phyloP scores from a whole-genome alignment of 805 yeast species.

The Suhomyces faveliae region DNA sequence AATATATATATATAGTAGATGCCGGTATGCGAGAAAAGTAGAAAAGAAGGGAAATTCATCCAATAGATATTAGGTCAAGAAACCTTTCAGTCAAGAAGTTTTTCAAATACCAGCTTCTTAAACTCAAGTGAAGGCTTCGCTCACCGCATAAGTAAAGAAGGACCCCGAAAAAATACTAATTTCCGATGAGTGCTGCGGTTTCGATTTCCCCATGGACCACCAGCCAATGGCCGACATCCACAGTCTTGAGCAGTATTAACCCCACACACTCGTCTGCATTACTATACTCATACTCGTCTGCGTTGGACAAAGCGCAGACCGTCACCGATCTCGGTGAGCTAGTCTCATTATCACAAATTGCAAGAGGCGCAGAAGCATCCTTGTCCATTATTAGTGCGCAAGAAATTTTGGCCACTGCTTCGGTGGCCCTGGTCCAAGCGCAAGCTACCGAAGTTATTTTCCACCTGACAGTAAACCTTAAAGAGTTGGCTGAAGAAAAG shows the following conservation, averaged over 20 bases:
- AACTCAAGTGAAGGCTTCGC: not conserved
- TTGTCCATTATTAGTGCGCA: conserved; percentile 35
- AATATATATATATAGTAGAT: not conserved
- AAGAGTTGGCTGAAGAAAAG: conserved; percentile 26
- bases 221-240: conserved; percentile 24
- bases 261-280: conserved; percentile 25
- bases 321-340: conserved; percentile 20
- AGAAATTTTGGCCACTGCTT: conserved; percentile 40
- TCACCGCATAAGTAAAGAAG: not conserved
- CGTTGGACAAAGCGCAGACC: conserved; percentile 18
- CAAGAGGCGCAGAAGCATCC: conserved; percentile 39
- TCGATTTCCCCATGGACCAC: conserved; percentile 23
- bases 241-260: conserved; percentile 26
- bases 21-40: not conserved
- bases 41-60: not conserved
- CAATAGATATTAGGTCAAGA: not conserved
- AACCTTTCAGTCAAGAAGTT: not conserved
- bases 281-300: conserved; percentile 16
- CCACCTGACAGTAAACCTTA: conserved; percentile 32
- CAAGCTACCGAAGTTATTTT: conserved; percentile 34
- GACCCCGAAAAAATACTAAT: not conserved
- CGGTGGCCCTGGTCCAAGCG: conserved; percentile 23
- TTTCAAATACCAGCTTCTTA: not conserved
- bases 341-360: conserved; percentile 20
- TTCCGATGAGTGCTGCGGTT: not conserved